Evolutionary conservation across 805 yeast species (phyloP).

Genomic region (Zygosaccharomyces pseudorouxii): DNA sequence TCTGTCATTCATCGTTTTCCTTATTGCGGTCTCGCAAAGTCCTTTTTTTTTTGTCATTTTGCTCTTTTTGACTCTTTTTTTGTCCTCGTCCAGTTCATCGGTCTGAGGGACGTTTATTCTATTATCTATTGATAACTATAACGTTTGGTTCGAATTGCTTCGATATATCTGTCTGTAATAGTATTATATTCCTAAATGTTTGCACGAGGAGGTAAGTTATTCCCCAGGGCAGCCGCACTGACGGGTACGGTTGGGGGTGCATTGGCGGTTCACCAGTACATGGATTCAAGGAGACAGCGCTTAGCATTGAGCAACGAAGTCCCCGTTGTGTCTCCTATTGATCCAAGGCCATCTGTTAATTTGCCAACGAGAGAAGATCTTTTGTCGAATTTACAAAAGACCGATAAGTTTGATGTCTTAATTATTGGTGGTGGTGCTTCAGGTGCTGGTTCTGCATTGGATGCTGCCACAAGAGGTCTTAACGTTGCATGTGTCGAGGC

Average conservation of each 20-base stretch:
- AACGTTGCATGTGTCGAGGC: conserved; percentile 84
- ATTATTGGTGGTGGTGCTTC: conserved; percentile 96
- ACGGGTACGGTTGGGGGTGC: conserved; percentile 14
- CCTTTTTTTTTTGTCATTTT: not conserved
- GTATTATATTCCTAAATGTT: conserved; percentile 8
- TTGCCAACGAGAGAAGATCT: conserved; percentile 52
- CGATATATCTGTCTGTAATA: not conserved
- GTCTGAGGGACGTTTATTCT: not conserved
- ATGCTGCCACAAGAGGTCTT: conserved; percentile 85
- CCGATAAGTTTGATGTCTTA: conserved; percentile 64
- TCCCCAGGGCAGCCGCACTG: conserved; percentile 10
- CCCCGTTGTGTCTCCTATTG: conserved; percentile 13
- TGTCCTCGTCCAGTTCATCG: not conserved
- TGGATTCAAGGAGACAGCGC: conserved; percentile 1
- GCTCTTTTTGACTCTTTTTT: not conserved
- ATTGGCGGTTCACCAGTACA: conserved; percentile 9
- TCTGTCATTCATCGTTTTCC: not conserved
- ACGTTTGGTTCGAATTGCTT: not conserved
- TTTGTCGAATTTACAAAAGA: conserved; percentile 44
- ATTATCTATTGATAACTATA: not conserved
- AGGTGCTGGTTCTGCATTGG: conserved; percentile 90
- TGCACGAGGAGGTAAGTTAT: conserved; percentile 11
- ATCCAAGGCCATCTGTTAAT: conserved; percentile 12
- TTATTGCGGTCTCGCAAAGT: not conserved
- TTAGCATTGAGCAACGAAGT: conserved; percentile 13